Conservation (phyloP, 331 rosid species). For the Malus hybrid region DNA sequence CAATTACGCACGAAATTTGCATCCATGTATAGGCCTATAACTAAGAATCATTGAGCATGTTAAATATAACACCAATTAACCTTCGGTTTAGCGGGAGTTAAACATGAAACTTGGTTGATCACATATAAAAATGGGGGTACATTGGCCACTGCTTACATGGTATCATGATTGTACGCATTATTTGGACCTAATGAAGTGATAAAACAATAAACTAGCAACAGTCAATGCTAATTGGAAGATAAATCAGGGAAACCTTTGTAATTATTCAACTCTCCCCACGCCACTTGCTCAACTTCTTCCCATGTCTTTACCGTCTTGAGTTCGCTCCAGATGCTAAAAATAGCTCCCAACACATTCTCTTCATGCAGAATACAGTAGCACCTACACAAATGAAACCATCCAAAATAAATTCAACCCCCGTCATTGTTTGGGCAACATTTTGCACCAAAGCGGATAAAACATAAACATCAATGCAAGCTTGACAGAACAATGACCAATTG, state of each 20-base stretch:
- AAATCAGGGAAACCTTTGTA: slow-evolving; percentile 53
- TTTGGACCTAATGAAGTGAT: not conserved
- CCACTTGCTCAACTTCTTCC: slow-evolving; percentile 82
- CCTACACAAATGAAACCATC: slow-evolving; percentile 33
- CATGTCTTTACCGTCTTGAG: slow-evolving; percentile 66
- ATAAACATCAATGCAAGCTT: not conserved
- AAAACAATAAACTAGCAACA: not conserved
- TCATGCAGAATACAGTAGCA: slow-evolving; percentile 88
- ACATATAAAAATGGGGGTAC: too few species aligned
- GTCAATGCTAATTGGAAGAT: not conserved
- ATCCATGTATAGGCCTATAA: too few species aligned
- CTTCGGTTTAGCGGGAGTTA: too few species aligned
- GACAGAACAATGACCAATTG: not conserved
- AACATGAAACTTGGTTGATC: too few species aligned
- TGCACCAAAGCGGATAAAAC: not conserved
- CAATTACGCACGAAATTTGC: too few species aligned
- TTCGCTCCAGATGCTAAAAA: slow-evolving; percentile 69
- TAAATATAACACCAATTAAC: too few species aligned
- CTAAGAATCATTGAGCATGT: too few species aligned
- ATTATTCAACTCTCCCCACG: slow-evolving; percentile 73
- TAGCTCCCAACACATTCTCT: slow-evolving; percentile 78
- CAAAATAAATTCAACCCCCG: not conserved
- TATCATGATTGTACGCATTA: not conserved
- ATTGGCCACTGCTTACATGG: too few species aligned
- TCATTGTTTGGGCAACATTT: not conserved